Percentiles rank a stretch among this genome's conserved stretches.
phyloP scores from a whole-genome alignment of 768 basidiomycete species.

The Mycena olivaceomarginata region DNA sequence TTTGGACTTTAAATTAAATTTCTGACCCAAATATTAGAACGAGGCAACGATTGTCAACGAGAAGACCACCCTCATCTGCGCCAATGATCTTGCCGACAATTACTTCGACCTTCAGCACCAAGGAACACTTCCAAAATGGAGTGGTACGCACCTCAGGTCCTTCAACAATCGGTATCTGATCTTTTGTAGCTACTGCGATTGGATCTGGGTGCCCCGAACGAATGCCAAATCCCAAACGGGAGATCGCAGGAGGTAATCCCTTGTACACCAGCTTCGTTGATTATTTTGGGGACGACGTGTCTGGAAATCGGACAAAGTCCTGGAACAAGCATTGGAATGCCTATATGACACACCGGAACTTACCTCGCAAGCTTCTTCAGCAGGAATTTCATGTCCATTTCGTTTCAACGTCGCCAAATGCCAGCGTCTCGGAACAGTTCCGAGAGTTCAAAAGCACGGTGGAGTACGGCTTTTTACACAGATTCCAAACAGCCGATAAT shows the following conservation, averaged over 20 bases:
- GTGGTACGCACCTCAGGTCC: neutral
- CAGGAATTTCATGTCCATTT: constrained; percentile 54
- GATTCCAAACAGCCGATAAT: too few species aligned
- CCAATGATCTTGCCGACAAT: constrained; percentile 1
- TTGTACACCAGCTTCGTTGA: constrained; percentile 57
- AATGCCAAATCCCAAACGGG: constrained; percentile 45
- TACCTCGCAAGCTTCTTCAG: neutral
- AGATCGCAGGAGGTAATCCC: constrained; percentile 53
- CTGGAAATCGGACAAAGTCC: constrained; percentile 52
- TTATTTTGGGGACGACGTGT: constrained; percentile 64
- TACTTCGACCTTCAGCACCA: constrained; percentile 6
- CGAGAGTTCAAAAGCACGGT: constrained; percentile 55
- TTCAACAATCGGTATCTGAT: neutral
- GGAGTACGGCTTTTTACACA: constrained; percentile 32
- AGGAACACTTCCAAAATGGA: constrained; percentile 14
- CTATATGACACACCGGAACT: neutral
- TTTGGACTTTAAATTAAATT: neutral
- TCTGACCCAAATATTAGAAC: neutral
- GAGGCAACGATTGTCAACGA: neutral
- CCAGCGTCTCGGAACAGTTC: constrained; percentile 60
- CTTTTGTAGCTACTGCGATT: constrained; percentile 17
- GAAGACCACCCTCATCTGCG: neutral
- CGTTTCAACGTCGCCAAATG: constrained; percentile 60
- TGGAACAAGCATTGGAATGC: neutral
- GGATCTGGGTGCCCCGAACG: constrained; percentile 40